phyloP scores from a whole-genome alignment of 2,329 filamentous ascomycete species.

The Blastomyces gilchristii region DNA sequence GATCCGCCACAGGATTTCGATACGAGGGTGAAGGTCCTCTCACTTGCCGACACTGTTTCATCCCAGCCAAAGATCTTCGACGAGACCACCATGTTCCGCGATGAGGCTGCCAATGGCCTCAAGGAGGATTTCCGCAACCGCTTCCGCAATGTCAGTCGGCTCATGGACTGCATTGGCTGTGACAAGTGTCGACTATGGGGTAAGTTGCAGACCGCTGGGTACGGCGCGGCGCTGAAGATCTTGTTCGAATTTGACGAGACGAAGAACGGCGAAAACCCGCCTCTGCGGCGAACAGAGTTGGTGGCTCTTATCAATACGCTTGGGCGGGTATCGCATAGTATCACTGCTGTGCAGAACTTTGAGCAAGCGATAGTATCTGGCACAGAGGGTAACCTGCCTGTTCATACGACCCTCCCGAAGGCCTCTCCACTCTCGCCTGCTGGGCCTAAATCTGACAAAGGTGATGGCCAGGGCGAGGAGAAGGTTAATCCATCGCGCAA shows the following conservation, averaged over 20 bases:
- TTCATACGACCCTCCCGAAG: slow-evolving; percentile 9
- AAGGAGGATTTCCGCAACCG: slow-evolving; percentile 97
- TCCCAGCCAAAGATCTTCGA: slow-evolving; percentile 72
- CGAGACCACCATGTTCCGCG: slow-evolving; percentile 87
- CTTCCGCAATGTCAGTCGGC: slow-evolving; percentile 88
- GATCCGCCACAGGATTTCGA: slow-evolving; percentile 66
- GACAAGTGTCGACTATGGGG: slow-evolving; percentile 98
- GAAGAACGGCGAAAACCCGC: slow-evolving; percentile 53
- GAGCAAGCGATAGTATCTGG: slow-evolving; percentile 37
- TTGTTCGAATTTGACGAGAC: slow-evolving; percentile 82
- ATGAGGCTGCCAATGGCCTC: slow-evolving; percentile 53
- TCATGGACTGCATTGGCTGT: slow-evolving; percentile 98
- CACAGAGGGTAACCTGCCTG: slow-evolving; percentile 17
- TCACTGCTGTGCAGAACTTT: slow-evolving; percentile 67
- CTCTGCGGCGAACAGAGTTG: slow-evolving; percentile 77
- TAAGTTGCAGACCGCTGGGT: slow-evolving; percentile 89
- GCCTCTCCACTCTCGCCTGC: not conserved
- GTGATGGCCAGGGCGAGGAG: not conserved
- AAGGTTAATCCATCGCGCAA: not conserved
- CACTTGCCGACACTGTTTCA: slow-evolving; percentile 60
- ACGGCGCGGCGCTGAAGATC: slow-evolving; percentile 88
- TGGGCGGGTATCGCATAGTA: slow-evolving; percentile 70
- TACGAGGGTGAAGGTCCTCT: slow-evolving; percentile 73
- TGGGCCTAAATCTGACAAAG: not conserved
- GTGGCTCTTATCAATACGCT: slow-evolving; percentile 94